Base-by-base conservation (phyloP, 805 yeast species). In the Myxozyma neglecta region DNA sequence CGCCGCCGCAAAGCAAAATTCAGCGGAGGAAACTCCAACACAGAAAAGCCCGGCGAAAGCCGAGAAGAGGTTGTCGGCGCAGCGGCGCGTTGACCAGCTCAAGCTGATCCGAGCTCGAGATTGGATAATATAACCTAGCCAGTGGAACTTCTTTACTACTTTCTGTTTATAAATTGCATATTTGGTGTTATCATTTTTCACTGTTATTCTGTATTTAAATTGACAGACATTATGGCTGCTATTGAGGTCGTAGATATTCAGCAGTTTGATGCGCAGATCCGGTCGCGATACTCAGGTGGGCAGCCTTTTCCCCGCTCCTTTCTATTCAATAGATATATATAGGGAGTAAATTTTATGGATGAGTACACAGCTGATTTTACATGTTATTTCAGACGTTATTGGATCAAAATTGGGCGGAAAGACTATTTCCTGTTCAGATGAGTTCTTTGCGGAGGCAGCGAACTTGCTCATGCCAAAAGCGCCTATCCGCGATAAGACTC, bases 391-490 rank as follows among this genome's bases (percentile, higher is more conserved):
- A 57, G 96, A 94, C 71, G 93, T 94, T 14, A 83, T 90, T 65
- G 94, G 94, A 50, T 89, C 85, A 65, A 87, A 88, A 70, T 76
- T 93, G 4, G 97, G 97, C 5, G 97, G 97, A 2, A 73, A 81
- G 62, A 84, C 90, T 6, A 71, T 89, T 24, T 74, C 81, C 14
- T 84, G 81, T 70, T 86, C 94, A 45, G 97, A 93, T 73, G 96
- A 93, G 76, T 93, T 96, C 94, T 93, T 93, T 76, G 98, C 97
- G 0, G 93, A 85, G 47, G 98, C 98, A 6, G 83, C 81, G 37
- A 93, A 93, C 76, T 80, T 93, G 70, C 85, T 91, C 73, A 86
- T 89, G 71, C 92, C 97, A 43, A 81, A 80, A 50, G 81, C 86
- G 2, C 96, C 97, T 1, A 82, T 90, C 60, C 80, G 96, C 71